A percentile compares a stretch with the other conserved stretches of the same genome.
These are phyloP conservation scores for Pyrenula massariospora DNA, from an alignment of 495 filamentous ascomycete genomes.

Conservation along the genomic window DNA sequence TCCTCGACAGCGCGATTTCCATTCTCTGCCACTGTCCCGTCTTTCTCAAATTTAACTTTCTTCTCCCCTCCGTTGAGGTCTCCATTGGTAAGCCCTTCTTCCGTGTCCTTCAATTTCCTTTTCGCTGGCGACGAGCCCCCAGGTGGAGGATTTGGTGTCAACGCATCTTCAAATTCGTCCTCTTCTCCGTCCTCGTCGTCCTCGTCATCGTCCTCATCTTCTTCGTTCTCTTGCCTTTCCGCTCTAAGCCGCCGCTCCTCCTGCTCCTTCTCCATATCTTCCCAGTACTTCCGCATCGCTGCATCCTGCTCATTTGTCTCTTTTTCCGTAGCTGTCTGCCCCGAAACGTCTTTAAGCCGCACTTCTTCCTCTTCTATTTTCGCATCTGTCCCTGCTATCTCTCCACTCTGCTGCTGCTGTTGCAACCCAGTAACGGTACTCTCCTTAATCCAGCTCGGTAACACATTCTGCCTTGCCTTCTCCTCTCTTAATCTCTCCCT, in stretches of 20 bases:
- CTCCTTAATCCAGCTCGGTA: constrained; percentile 83
- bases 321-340: constrained; percentile 5
- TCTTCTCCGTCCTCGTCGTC: constrained; percentile 17
- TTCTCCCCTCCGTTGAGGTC: constrained; percentile 25
- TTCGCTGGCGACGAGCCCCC: constrained; percentile 3
- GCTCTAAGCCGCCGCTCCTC: too few species aligned
- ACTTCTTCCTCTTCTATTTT: constrained; percentile 15
- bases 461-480: constrained; percentile 67
- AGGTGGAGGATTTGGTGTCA: constrained; percentile 19
- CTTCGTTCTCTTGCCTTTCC: constrained; percentile 32
- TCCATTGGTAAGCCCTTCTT: constrained; percentile 27
- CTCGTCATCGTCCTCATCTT: constrained; percentile 31
- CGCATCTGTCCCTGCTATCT: neutral
- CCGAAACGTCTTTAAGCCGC: constrained; percentile 6
- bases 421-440: constrained; percentile 56
- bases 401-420: constrained; percentile 12
- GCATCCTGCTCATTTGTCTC: constrained; percentile 7
- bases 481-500: constrained; percentile 62
- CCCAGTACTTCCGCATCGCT: constrained; percentile 39
- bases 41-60: constrained; percentile 25
- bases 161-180: constrained; percentile 3
- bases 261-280: constrained; percentile 36
- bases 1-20: constrained; percentile 6
- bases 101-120: constrained; percentile 22
- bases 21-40: neutral